Percentiles rank a stretch among this genome's conserved stretches.
phyloP scores from a whole-genome alignment of 1,284 basidiomycete species.

The Ceratobasidium sp. region DNA sequence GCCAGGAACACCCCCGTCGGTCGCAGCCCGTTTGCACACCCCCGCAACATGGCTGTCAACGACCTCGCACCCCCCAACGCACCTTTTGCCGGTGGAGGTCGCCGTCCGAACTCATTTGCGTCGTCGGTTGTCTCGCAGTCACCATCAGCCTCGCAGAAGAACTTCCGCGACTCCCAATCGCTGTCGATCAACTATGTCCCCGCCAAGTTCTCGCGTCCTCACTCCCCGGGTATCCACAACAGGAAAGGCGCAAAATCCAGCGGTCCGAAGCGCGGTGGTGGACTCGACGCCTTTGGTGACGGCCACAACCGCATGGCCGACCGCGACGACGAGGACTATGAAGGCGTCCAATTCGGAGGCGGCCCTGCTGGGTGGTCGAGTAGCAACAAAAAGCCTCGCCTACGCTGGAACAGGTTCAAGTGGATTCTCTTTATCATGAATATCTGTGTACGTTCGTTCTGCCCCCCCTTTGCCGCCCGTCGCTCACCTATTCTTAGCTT shows the following conservation, averaged over 20 bases:
- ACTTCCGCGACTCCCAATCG: slow-evolving; percentile 51
- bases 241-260: slow-evolving; percentile 54
- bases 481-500: slow-evolving; percentile 55
- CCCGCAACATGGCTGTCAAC: slow-evolving; percentile 32
- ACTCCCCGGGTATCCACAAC: slow-evolving; percentile 58
- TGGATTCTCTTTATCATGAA: slow-evolving; percentile 71
- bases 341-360: slow-evolving; percentile 58
- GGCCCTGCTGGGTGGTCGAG: slow-evolving; percentile 53
- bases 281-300: slow-evolving; percentile 68
- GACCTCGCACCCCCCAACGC: slow-evolving; percentile 44
- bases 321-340: slow-evolving; percentile 68
- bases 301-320: slow-evolving; percentile 66
- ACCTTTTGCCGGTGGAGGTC: slow-evolving; percentile 40
- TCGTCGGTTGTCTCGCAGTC: slow-evolving; percentile 36
- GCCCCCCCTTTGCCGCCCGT: slow-evolving; percentile 1
- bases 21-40: slow-evolving; percentile 6
- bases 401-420: slow-evolving; percentile 77
- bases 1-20: slow-evolving; percentile 12
- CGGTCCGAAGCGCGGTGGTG: slow-evolving; percentile 65
- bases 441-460: slow-evolving; percentile 58
- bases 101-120: slow-evolving; percentile 25
- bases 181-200: slow-evolving; percentile 73
- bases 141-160: slow-evolving; percentile 43
- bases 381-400: slow-evolving; percentile 59
- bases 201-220: slow-evolving; percentile 66